phyloP scores from a whole-genome alignment of 2,329 filamentous ascomycete species.

The Endoconidiophora polonica region DNA sequence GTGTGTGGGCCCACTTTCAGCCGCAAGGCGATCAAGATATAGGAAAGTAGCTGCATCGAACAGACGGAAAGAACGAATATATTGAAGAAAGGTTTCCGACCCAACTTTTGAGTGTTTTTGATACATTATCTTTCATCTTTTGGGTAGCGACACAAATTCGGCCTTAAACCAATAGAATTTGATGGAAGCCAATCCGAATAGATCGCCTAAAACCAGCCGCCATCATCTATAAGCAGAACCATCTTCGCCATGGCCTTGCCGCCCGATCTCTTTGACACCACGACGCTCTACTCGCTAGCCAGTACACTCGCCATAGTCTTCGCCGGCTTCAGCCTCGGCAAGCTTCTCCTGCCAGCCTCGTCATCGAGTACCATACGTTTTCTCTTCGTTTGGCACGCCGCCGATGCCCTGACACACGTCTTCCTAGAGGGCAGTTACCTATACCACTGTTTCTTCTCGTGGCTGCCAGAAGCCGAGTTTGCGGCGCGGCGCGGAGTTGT shows the following conservation, averaged over 20 bases:
- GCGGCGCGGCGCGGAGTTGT: slow-evolving; percentile 8
- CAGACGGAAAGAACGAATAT: too few relatives aligned
- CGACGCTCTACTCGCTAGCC: slow-evolving; percentile 41
- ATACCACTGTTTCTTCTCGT: slow-evolving; percentile 79
- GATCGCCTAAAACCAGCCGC: too few relatives aligned
- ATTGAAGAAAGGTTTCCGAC: too few relatives aligned
- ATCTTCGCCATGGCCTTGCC: slow-evolving; percentile 21
- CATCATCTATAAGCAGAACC: neutral
- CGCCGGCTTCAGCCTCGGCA: slow-evolving; percentile 13
- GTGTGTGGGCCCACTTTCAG: neutral
- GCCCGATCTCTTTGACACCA: slow-evolving; percentile 41
- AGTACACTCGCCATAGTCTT: slow-evolving; percentile 34
- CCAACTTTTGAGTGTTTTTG: too few relatives aligned
- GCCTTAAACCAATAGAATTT: too few relatives aligned
- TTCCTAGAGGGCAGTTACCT: slow-evolving; percentile 82
- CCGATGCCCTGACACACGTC: slow-evolving; percentile 83
- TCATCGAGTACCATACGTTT: slow-evolving; percentile 45
- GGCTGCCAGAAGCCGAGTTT: slow-evolving; percentile 19
- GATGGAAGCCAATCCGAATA: too few relatives aligned
- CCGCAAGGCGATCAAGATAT: neutral
- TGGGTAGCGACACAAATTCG: too few relatives aligned
- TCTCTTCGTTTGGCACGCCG: slow-evolving; percentile 88
- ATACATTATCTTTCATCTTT: too few relatives aligned
- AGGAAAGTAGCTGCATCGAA: too few relatives aligned
- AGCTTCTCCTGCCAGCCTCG: slow-evolving; percentile 28